A percentile compares a stretch with the other conserved stretches of the same genome.
Conservation (phyloP, 2,329 filamentous ascomycete species). For the Waltergamsia citrina region DNA sequence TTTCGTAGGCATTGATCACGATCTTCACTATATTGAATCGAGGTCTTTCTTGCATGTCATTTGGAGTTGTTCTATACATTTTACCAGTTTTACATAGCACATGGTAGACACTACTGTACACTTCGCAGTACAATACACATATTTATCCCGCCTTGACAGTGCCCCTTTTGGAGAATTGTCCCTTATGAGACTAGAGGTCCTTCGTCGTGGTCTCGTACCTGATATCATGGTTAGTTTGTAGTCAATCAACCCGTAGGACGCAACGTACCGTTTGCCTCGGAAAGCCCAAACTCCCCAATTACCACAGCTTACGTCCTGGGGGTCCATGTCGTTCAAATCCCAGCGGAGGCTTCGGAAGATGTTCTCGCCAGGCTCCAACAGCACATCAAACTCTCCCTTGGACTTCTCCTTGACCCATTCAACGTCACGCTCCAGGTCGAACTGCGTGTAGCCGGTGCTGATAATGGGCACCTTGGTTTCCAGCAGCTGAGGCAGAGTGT, state of each 20-base stretch:
- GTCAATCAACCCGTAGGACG: background rate
- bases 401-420: conserved; percentile 82
- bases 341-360: conserved; percentile 86
- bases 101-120: too few relatives aligned
- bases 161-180: too few relatives aligned
- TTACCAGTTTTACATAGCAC: too few relatives aligned
- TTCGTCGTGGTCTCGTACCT: conserved; percentile 57
- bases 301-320: conserved; percentile 86
- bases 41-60: too few relatives aligned
- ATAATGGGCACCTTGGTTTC: conserved; percentile 95
- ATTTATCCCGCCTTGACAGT: too few relatives aligned
- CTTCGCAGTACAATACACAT: background rate
- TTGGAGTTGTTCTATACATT: too few relatives aligned
- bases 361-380: conserved; percentile 91
- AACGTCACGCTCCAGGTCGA: conserved; percentile 88
- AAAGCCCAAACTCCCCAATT: conserved; percentile 99
- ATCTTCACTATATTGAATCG: too few relatives aligned
- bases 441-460: conserved; percentile 91
- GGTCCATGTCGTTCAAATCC: conserved; percentile 94
- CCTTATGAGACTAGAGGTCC: conserved; percentile 21
- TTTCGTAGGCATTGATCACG: too few relatives aligned
- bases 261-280: conserved; percentile 80
- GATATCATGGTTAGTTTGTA: conserved; percentile 19
- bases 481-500: conserved; percentile 79
- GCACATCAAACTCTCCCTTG: conserved; percentile 80